Percentiles rank a stretch among this genome's conserved stretches.
Evolutionary conservation across 305 asterid species (phyloP).

Genomic region (Fraxinus albicans): DNA sequence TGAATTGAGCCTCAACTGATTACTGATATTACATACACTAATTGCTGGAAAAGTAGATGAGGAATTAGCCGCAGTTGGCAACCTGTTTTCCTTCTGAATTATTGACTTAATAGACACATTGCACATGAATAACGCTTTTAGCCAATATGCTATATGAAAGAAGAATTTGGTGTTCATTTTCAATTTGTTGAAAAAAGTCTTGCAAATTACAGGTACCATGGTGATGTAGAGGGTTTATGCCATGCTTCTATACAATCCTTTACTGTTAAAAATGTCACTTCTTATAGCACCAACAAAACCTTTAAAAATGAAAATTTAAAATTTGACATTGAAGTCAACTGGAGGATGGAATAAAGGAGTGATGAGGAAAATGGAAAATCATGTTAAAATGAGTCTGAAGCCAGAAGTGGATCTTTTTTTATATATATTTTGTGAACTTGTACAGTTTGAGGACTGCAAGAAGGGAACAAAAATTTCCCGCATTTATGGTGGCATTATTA

Average conservation of each 20-base stretch:
- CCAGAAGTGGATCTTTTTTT: background rate
- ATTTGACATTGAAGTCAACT: background rate
- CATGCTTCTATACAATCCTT: background rate
- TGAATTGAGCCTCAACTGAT: background rate
- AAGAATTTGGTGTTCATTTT: background rate
- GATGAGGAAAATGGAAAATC: background rate
- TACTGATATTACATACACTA: background rate
- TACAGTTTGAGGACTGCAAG: background rate
- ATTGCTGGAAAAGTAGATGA: slow-evolving; percentile 1
- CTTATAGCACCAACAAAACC: background rate
- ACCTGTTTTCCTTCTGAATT: background rate
- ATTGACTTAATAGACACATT: background rate
- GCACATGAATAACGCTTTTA: background rate
- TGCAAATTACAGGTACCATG: background rate
- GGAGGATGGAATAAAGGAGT: background rate
- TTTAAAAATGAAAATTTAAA: background rate
- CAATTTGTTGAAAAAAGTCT: background rate
- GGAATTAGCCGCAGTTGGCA: background rate
- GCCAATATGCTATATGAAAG: background rate
- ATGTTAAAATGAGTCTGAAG: background rate
- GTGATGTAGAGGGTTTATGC: background rate
- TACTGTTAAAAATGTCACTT: background rate
- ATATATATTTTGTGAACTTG: background rate
- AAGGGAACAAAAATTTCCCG: background rate
- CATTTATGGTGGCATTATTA: background rate